phyloP scores from a whole-genome alignment of 2,329 filamentous ascomycete species.

The Cryphonectria naterciae region DNA sequence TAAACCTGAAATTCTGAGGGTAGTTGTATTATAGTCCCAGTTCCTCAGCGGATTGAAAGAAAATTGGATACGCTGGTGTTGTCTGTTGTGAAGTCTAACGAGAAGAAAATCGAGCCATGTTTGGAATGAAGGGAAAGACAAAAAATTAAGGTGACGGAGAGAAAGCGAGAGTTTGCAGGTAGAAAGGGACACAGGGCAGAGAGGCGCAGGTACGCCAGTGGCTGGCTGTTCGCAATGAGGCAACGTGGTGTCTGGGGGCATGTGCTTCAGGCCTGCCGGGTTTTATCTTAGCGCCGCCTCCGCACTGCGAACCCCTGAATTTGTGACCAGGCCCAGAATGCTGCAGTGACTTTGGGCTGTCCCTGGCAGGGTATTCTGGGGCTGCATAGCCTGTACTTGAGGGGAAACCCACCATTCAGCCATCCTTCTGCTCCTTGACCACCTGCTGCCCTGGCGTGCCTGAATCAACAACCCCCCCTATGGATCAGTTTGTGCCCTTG shows the following conservation, averaged over 20 bases:
- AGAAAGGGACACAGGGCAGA: neutral
- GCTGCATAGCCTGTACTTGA: no score
- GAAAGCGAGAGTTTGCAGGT: neutral
- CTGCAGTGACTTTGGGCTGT: neutral
- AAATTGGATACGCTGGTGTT: neutral
- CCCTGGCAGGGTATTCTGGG: neutral
- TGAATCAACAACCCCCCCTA: neutral
- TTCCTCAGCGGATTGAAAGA: no score
- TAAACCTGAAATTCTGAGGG: neutral
- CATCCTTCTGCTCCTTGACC: neutral
- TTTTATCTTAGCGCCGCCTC: neutral
- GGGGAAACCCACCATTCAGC: neutral
- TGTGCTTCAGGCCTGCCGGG: slow-evolving; percentile 13
- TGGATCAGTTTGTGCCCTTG: neutral
- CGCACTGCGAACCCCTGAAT: neutral
- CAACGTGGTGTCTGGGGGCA: slow-evolving; percentile 10
- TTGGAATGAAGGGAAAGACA: neutral
- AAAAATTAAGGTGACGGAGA: neutral
- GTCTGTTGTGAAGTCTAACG: neutral
- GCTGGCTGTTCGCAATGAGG: neutral
- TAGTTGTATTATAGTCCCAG: no score
- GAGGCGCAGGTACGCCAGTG: neutral
- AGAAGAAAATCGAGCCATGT: neutral
- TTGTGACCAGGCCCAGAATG: neutral
- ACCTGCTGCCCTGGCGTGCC: neutral